Evolutionary conservation across 306 rosid genomes (phyloP), one percentile per base, ranked within the genome.

Genomic region (Morella rubra): DNA sequence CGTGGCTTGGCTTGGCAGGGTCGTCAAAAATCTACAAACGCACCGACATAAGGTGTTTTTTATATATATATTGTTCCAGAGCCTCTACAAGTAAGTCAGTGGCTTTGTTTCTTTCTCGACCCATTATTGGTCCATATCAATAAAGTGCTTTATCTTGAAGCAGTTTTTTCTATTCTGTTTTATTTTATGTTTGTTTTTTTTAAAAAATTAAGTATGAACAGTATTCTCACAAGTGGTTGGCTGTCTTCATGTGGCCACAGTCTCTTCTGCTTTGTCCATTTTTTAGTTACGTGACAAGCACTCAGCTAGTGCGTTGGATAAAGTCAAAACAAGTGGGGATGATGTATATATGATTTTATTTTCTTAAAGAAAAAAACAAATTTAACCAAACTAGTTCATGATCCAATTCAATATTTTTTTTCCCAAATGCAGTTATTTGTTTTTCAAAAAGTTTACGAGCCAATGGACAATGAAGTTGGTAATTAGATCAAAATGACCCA

Each of bases 11-110:
- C 89, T 90, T 80, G 79, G 79, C 86, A 75, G 80, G 69, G 78
- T 76, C 80, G 37, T 58, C 14, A 82, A 68, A 82, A 86, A 77
- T 69, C 55, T 74, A 75, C 54, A 72, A 80, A 76, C 15, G 86
- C 93, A 91, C 96, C 96, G 93, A 91, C 93, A 85, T 56, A 60
- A 6, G 19, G 52, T 81, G 68, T 49, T 61, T 58, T 56, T 0
- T 32, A 32, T 27, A 27, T 27, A 27, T 27, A 32, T 32, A 32
- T 69, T 73, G 62, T 32, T 51, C 59, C 5, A 1, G 4, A 3
- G 46, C 20, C 37, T 32, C 37, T 32, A 32, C 2, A 32, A 32
- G 37, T 32, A 2, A 32, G 37, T 32, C 37, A 32, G 37, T 32
- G 3, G 3, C 0, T 32, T 32, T 32, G 3, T 32, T 32, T 32